These are phyloP conservation scores for Diplosphaera chodatii DNA, from an alignment of 139 green algal species.

Conservation along the genomic window DNA sequence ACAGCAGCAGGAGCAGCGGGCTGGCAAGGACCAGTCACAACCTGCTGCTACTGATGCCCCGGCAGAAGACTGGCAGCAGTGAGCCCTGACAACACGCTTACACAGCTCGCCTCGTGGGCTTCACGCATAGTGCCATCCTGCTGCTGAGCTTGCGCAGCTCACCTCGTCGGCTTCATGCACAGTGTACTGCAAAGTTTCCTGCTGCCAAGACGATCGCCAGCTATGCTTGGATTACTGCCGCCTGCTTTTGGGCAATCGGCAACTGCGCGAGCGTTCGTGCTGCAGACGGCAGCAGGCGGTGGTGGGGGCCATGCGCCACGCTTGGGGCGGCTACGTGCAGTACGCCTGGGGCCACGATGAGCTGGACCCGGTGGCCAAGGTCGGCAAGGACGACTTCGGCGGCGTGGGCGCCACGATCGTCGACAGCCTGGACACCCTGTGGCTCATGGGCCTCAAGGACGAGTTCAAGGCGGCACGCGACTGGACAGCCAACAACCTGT, in stretches of 20 bases:
- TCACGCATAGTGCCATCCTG: no score
- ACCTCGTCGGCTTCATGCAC: no score
- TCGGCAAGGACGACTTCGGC: conserved; percentile 43
- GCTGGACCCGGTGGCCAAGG: conserved; percentile 34
- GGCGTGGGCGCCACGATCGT: conserved; percentile 57
- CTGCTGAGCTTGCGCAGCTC: no score
- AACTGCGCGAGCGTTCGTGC: no score
- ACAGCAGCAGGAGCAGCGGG: neutral
- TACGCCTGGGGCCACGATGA: conserved; percentile 61
- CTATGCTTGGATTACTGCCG: no score
- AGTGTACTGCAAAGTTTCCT: no score
- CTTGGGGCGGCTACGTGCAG: conserved; percentile 48
- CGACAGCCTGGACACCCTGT: conserved; percentile 66
- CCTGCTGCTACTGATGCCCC: neutral
- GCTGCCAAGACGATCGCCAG: no score
- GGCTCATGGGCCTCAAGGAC: conserved; percentile 56
- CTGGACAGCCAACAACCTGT: conserved; percentile 45
- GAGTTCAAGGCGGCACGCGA: conserved; percentile 33
- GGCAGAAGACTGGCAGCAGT: neutral
- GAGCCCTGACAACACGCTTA: no score
- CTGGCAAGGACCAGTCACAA: neutral
- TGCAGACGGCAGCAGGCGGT: conserved; percentile 14
- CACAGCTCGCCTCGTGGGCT: no score
- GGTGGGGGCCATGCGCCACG: conserved; percentile 38
- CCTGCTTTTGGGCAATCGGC: no score